phyloP scores from a whole-genome alignment of 1,139 yeast species.

The Taphrina deformans region DNA sequence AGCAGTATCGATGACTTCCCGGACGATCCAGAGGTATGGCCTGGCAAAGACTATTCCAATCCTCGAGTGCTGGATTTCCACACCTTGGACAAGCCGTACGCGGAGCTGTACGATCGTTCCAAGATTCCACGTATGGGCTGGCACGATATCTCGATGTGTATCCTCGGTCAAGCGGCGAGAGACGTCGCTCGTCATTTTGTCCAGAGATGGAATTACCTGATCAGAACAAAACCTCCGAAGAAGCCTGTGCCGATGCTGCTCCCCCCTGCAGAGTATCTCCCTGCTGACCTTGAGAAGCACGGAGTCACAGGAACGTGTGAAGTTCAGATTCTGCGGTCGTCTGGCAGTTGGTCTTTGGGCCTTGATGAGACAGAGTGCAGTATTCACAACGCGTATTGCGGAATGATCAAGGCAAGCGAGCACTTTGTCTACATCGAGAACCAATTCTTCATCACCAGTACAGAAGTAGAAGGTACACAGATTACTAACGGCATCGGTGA shows the following conservation, averaged over 20 bases:
- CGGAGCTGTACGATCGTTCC: slow-evolving; percentile 85
- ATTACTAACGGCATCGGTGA: slow-evolving; percentile 91
- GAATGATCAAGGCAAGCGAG: slow-evolving; percentile 84
- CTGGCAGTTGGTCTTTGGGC: slow-evolving; percentile 93
- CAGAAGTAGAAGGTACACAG: slow-evolving; percentile 79
- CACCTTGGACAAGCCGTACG: slow-evolving; percentile 80
- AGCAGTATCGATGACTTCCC: slow-evolving; percentile 46
- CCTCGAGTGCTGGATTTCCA: slow-evolving; percentile 88
- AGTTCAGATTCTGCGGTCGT: slow-evolving; percentile 80
- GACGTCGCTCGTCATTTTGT: slow-evolving; percentile 92
- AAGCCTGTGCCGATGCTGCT: slow-evolving; percentile 85
- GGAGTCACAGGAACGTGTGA: slow-evolving; percentile 87
- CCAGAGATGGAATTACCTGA: slow-evolving; percentile 93
- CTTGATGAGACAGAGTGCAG: slow-evolving; percentile 75
- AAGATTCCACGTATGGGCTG: slow-evolving; percentile 94
- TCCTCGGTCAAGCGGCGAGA: slow-evolving; percentile 93
- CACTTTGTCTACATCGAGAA: slow-evolving; percentile 94
- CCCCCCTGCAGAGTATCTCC: slow-evolving; percentile 87
- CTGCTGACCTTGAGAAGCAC: slow-evolving; percentile 62
- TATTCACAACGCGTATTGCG: slow-evolving; percentile 88
- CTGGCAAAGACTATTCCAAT: slow-evolving; percentile 96
- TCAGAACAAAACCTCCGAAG: slow-evolving; percentile 92
- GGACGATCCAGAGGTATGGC: slow-evolving; percentile 61
- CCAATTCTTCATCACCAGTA: slow-evolving; percentile 87
- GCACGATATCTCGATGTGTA: slow-evolving; percentile 98